Conservation (phyloP, 2,329 filamentous ascomycete genomes). For the Didymella pomorum region DNA sequence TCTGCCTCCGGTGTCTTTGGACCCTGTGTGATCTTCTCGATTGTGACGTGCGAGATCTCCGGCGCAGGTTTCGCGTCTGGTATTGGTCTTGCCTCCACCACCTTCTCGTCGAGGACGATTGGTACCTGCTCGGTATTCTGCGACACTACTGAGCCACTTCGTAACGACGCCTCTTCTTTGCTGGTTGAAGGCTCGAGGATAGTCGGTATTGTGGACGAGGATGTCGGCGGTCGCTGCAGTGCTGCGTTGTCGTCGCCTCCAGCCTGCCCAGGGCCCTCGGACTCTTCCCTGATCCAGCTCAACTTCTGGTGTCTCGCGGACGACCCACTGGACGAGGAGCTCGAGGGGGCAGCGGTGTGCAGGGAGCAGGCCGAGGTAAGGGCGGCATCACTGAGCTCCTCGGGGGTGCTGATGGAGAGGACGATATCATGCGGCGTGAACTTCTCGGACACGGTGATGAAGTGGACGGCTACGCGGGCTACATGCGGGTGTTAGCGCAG, state of each 20-base stretch:
- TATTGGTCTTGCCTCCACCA: slow-evolving; percentile 22
- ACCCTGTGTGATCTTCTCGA: slow-evolving; percentile 33
- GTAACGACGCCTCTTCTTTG: slow-evolving; percentile 20
- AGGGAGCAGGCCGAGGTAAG: slow-evolving; percentile 88
- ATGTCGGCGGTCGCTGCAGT: slow-evolving; percentile 31
- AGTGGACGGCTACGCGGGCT: slow-evolving; percentile 83
- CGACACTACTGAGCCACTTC: slow-evolving; percentile 22
- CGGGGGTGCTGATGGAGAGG: slow-evolving; percentile 76
- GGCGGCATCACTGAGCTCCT: slow-evolving; percentile 85
- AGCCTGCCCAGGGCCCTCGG: slow-evolving; percentile 70
- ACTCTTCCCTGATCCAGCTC: slow-evolving; percentile 93
- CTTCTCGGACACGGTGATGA: slow-evolving; percentile 66
- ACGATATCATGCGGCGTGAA: slow-evolving; percentile 88
- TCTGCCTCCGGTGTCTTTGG: slow-evolving; percentile 31
- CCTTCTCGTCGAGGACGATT: slow-evolving; percentile 15
- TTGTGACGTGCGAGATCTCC: slow-evolving; percentile 34
- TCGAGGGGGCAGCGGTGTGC: slow-evolving; percentile 86
- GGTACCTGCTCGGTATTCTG: slow-evolving; percentile 30
- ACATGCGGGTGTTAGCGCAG: slow-evolving; percentile 38
- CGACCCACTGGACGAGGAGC: slow-evolving; percentile 83
- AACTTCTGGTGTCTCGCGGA: slow-evolving; percentile 77
- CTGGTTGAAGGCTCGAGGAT: slow-evolving; percentile 31
- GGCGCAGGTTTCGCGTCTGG: slow-evolving; percentile 23
- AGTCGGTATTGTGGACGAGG: slow-evolving; percentile 35
- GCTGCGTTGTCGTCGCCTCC: slow-evolving; percentile 27